Base-by-base conservation (phyloP, 2,329 filamentous ascomycete genomes). In the Aspergillus ochraceoroseus region DNA sequence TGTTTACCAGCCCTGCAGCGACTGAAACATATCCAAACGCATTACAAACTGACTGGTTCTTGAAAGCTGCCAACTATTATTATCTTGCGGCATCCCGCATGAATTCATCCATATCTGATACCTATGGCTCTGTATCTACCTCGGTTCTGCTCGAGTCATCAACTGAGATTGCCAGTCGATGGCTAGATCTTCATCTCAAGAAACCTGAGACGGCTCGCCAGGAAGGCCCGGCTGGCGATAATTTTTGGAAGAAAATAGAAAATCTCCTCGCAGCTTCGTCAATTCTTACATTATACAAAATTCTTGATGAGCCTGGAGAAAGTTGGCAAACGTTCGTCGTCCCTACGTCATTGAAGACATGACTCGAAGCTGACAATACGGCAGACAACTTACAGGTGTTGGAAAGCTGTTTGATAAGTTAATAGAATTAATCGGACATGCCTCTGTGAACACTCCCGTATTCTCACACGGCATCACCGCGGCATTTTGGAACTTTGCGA, bases 401-500 rank as follows among this genome's bases (percentile, higher is more conserved):
- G 77, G 77, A 38, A 70, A 73, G 1, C 63, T 82, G 2, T 73
- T 80, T 38, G 72, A 62, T 42, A 68, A 59, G 42, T 58, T 68
- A 12, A 64, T 73, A 7, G 62, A 66, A 29, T 25, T 55, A 14
- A 22, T 52, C 39, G 36, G 20, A 3, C 32, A n/a, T 22, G 12
- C 41, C 9, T 41, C 57, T 39, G 11, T 48, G 41, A 29, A 35
- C 4, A 25, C 20, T 1, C 17, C 34, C 3, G 54, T 51, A 2
- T 71, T 73, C 2, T 73, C 71, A 5, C 73, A 74, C 54, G 75
- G 68, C 3, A 66, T 75, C 9, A 68, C 66, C 49, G 76, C 77
- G 2, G 76, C 74, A 0, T 82, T 82, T 53, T 82, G 79, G 78
- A 79, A 79, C 43, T 75, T 82, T 49, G 77, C 76, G 8, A 68